A percentile compares a stretch with the other conserved stretches of the same genome.
These are phyloP conservation scores for Microdochium nivale DNA, from an alignment of 2,329 filamentous ascomycete genomes.

Conservation along the genomic window DNA sequence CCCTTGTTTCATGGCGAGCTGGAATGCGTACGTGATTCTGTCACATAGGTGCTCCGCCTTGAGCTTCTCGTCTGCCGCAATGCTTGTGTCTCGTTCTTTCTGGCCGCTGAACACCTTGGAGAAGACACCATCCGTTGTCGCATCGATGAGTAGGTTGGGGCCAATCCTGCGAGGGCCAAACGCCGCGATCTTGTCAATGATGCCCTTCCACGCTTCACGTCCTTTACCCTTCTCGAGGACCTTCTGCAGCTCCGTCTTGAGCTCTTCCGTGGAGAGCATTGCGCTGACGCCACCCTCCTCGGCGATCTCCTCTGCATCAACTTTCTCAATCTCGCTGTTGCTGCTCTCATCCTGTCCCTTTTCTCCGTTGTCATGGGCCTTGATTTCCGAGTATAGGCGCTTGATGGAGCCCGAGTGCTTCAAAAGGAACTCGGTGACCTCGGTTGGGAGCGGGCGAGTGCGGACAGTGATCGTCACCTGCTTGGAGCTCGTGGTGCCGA, in stretches of 20 bases:
- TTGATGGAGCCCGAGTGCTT: constrained; percentile 77
- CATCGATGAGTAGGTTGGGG: constrained; percentile 83
- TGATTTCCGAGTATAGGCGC: constrained; percentile 63
- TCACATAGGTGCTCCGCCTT: constrained; percentile 67
- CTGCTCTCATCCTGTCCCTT: constrained; percentile 11
- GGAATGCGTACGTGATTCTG: constrained; percentile 90
- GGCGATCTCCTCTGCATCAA: constrained; percentile 48
- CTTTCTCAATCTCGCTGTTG: constrained; percentile 25
- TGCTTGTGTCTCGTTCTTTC: constrained; percentile 20
- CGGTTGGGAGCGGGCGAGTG: constrained; percentile 67
- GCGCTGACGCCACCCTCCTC: constrained; percentile 47
- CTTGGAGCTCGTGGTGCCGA: constrained; percentile 73
- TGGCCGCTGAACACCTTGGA: constrained; percentile 54
- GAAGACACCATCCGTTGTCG: constrained; percentile 60
- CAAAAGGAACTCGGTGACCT: constrained; percentile 76
- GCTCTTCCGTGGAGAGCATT: constrained; percentile 60
- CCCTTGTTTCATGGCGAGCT: constrained; percentile 80
- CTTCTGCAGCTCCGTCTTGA: constrained; percentile 62
- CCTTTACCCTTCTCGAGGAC: constrained; percentile 65
- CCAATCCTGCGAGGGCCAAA: constrained; percentile 83
- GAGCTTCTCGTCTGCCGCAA: constrained; percentile 39
- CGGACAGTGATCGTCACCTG: constrained; percentile 71
- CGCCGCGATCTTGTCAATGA: constrained; percentile 73
- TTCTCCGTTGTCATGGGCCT: constrained; percentile 30
- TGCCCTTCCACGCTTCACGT: constrained; percentile 67